Evolutionary conservation across 139 green algal species (phyloP), one percentile per base, ranked within the genome.

Genomic region (Chlamydomonas asymmetrica): DNA sequence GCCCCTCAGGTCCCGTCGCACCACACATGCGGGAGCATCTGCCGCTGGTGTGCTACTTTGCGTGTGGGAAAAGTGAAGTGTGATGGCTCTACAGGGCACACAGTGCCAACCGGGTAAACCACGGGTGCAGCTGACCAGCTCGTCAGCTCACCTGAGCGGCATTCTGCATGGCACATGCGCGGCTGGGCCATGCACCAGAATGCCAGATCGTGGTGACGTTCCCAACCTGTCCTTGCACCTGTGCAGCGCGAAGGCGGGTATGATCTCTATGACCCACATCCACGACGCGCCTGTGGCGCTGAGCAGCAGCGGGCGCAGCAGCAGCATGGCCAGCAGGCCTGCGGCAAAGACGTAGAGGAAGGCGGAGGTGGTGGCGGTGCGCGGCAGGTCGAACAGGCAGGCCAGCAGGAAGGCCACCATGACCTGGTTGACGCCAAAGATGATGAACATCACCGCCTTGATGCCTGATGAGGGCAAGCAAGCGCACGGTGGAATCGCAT

Each of bases 231-330:
- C 27, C 25, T 20, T 67, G 23, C 64, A 82, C 75, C 93, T 85
- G 80, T 92, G 98, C 10, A 97, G 81, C 7, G 83, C 88, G 75
- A 97, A 97, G 10, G 82, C 72, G 10, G 93, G 93, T 23, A 98
- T 73, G 7, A 97, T 67, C 82, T 98, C 71, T 38, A 97, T 56
- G 45, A 92, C 81, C 25, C 84, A 71, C 22, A 84, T 74, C 72
- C 85, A 92, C 76, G 76, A 88, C 67, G 80, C 70, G 7, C 59
- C 79, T 61, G n/a, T n/a, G n/a, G n/a, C n/a, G n/a, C n/a, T n/a
- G n/a, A n/a, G n/a, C n/a, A n/a, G n/a, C n/a, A n/a, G 41, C 52
- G 71, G 69, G 4, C 59, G 35, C 69, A 82, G 49, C 49, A 82
- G 39, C 60, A 77, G 40, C 20, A 41, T 56, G 56, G 41, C 72